Base-by-base conservation (phyloP, 805 yeast species). In the Ogataea kodamae region DNA sequence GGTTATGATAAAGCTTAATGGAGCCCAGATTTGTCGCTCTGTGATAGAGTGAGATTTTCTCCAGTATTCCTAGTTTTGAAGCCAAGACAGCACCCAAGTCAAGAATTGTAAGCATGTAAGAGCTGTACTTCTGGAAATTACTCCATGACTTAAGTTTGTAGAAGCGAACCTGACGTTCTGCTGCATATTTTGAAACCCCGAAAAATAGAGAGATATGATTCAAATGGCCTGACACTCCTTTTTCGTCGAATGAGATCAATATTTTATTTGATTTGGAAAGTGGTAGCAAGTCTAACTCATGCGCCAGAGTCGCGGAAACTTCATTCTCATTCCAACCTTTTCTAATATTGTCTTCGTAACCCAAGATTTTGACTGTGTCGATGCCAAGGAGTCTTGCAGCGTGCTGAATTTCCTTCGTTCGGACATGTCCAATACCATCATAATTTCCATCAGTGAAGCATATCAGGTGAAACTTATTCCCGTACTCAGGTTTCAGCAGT, bases 201-300 rank as follows among this genome's bases (percentile, higher is more conserved):
- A 67, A 50, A 53, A 64, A 68, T 29, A 85, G 57, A 1, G 89
- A 70, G 16, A 64, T 74, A 57, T 92, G 98, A 58, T 92, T 92
- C n/a, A 84, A 72, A 59, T 92, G 98, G 29, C 70, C 67, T 0
- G 97, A 87, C 3, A 92, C 82, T 1, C 98, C 98, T 13, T 50
- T 30, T 22, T 70, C 69, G 61, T 92, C 98, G 57, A 92, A 90
- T 0, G 97, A 84, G 19, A 90, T 48, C 7, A 89, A 48, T 5
- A 72, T 65, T 11, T 65, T 41, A 15, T 61, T 40, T 0, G 54
- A 39, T 16, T 40, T 24, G 5, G 31, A 27, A n/a, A 35, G 31
- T 25, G 25, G 48, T 34, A 39, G 46, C 44, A 13, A 39, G 34
- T 10, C 37, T 25, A 35, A 33, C 40, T 27, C 46, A 3, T 43